A percentile compares a stretch with the other conserved stretches of the same genome.
These are phyloP conservation scores for Xylariaceae sp. DNA, from an alignment of 2,329 filamentous ascomycete species.

Conservation along the genomic window DNA sequence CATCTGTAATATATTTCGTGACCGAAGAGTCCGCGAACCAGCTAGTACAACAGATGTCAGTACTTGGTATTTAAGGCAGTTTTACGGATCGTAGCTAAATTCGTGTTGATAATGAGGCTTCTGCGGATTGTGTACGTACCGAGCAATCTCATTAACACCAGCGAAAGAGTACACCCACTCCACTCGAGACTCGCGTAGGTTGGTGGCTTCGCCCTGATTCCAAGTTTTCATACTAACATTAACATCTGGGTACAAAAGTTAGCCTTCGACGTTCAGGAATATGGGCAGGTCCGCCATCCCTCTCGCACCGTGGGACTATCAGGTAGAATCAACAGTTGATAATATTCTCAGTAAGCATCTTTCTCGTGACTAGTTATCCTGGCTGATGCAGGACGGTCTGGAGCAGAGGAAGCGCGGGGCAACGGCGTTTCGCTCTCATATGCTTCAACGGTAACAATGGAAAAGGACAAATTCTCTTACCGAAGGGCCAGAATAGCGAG, in stretches of 20 bases:
- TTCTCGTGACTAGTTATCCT: not conserved
- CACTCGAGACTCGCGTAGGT: conserved; percentile 31
- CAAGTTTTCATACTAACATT: conserved; percentile 39
- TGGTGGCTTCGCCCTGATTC: conserved; percentile 33
- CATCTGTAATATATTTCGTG: conserved; percentile 31
- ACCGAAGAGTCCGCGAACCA: conserved; percentile 42
- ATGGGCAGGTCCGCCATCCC: not conserved
- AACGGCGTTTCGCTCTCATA: too few relatives aligned
- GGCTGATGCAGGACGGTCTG: not conserved
- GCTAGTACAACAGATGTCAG: conserved; percentile 11
- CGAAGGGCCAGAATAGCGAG: conserved; percentile 41
- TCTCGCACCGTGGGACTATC: not conserved
- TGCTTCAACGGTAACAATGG: not conserved
- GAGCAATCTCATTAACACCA: conserved; percentile 35
- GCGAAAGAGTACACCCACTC: conserved; percentile 41
- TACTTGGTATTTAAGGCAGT: not conserved
- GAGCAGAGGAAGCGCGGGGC: too few relatives aligned
- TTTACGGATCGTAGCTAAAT: too few relatives aligned
- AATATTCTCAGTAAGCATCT: not conserved
- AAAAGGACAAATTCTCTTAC: conserved; percentile 6
- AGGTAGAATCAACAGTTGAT: too few relatives aligned
- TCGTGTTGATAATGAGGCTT: too few relatives aligned
- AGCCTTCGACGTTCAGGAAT: not conserved
- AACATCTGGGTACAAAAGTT: conserved; percentile 18
- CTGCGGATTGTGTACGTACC: conserved; percentile 15